Conservation (phyloP, 2,329 filamentous ascomycete species). For the Aureobasidium sp. region DNA sequence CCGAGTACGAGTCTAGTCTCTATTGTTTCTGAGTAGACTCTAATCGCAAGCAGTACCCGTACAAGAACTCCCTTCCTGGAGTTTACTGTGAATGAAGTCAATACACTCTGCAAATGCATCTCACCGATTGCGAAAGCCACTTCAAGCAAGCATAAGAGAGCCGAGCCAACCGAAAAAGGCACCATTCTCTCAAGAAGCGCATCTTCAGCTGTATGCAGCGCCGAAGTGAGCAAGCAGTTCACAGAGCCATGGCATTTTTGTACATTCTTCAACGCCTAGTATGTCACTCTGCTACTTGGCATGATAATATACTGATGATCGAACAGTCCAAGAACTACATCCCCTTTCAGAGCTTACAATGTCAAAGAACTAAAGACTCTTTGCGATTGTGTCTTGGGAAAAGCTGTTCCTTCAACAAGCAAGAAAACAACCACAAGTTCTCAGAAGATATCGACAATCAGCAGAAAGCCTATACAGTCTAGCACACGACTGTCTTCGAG, state of each 20-base stretch:
- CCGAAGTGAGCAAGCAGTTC: neutral
- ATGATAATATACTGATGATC: neutral
- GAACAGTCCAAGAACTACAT: neutral
- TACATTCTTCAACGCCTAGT: neutral
- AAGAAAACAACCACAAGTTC: neutral
- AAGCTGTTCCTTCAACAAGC: neutral
- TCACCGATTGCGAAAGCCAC: neutral
- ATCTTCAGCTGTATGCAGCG: neutral
- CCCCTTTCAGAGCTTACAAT: neutral
- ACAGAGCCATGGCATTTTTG: neutral
- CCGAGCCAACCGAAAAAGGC: neutral
- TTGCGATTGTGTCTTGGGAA: neutral
- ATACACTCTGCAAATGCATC: neutral
- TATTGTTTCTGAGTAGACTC: constrained; percentile 12
- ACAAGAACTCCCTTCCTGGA: neutral
- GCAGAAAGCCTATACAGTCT: neutral
- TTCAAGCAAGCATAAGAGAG: neutral
- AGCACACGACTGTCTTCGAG: neutral
- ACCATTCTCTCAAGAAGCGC: neutral
- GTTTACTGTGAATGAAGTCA: neutral
- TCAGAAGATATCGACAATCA: neutral
- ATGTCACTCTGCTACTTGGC: neutral
- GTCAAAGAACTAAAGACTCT: neutral
- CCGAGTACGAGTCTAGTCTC: too few species aligned
- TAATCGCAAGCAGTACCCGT: constrained; percentile 30